Base-by-base conservation (phyloP, 2,329 filamentous ascomycete species). In the Aspergillus neoniger region DNA sequence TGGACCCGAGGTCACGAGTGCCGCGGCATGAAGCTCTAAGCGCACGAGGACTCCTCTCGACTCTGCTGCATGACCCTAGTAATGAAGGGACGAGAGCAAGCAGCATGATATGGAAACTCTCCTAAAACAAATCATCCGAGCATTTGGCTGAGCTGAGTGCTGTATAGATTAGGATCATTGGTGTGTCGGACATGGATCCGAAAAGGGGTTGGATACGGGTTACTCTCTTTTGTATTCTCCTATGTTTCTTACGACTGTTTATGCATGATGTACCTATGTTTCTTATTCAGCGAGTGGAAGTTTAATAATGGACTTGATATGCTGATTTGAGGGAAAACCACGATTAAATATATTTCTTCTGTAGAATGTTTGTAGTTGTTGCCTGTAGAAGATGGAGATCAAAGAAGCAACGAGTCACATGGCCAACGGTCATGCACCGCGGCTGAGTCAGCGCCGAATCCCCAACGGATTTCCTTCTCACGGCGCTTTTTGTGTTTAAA, bases 1-100 rank as follows among this genome's bases (percentile, higher is more conserved):
- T 15, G 72, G 70, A 9, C 66, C 70, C 10, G 72, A 71, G 68
- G 74, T 69, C 55, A 58, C 63, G 54, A 67, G 64, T 38, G 55
- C 58, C 32, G 65, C 48, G 32, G 66, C 57, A 61, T 62, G 44
- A 60, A 48, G 6, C 17, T 32, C 28, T 21, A 19, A 9, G 28
- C 2, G 47, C 47, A 50, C 47, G 47, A 17, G 47, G 28, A 12
- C 5, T 6, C 5, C 8, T 30, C 12, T 5, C 23, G 15, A 9
- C 7, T n/a, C 17, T 28, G 59, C 50, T 38, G 36, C 44, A 54
- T 53, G 57, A 52, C 51, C 28, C 38, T 41, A 36, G 32, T 59
- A 30, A 30, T 30, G 23, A 44, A 21, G 41, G 41, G 41, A 17
- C n/a, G 38, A 50, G 39, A 49, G 61, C 57, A 39, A 48, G 32